phyloP scores from a whole-genome alignment of 164 flowering plant species.

The Liriodendron chinense region DNA sequence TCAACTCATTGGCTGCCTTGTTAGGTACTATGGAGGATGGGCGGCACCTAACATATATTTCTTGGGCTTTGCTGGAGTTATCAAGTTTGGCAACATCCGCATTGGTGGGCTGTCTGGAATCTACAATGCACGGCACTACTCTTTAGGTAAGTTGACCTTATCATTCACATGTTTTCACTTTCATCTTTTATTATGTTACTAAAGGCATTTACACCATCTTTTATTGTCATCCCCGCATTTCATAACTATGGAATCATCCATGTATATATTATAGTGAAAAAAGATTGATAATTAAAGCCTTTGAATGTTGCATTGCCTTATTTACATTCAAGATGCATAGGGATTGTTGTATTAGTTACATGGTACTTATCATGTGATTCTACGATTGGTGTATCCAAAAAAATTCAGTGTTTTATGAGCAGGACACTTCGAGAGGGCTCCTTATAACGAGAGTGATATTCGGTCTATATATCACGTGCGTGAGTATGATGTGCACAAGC shows the following conservation, averaged over 20 bases:
- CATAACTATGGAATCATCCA: not conserved
- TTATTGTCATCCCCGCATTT: not conserved
- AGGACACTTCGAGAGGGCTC: slow-evolving; percentile 93
- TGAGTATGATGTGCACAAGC: slow-evolving; percentile 89
- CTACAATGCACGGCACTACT: slow-evolving; percentile 62
- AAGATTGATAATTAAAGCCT: not conserved
- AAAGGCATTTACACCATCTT: not conserved
- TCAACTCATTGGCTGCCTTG: slow-evolving; percentile 4
- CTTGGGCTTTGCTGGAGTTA: slow-evolving; percentile 88
- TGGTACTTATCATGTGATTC: not conserved
- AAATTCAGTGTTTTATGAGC: slow-evolving; percentile 31
- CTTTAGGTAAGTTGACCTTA: slow-evolving; percentile 38
- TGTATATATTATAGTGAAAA: not conserved
- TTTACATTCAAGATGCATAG: not conserved
- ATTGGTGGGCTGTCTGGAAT: slow-evolving; percentile 97
- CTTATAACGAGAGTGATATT: slow-evolving; percentile 74
- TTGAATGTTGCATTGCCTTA: not conserved
- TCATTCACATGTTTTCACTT: not conserved
- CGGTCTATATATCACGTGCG: slow-evolving; percentile 92
- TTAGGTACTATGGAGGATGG: slow-evolving; percentile 97
- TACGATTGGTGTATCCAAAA: slow-evolving; percentile 8
- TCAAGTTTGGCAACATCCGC: slow-evolving; percentile 85
- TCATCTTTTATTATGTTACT: not conserved
- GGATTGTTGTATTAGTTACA: not conserved
- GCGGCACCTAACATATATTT: slow-evolving; percentile 89